Evolutionary conservation across 2,329 filamentous ascomycete species (phyloP).

Genomic region (Neonectria magnoliae): DNA sequence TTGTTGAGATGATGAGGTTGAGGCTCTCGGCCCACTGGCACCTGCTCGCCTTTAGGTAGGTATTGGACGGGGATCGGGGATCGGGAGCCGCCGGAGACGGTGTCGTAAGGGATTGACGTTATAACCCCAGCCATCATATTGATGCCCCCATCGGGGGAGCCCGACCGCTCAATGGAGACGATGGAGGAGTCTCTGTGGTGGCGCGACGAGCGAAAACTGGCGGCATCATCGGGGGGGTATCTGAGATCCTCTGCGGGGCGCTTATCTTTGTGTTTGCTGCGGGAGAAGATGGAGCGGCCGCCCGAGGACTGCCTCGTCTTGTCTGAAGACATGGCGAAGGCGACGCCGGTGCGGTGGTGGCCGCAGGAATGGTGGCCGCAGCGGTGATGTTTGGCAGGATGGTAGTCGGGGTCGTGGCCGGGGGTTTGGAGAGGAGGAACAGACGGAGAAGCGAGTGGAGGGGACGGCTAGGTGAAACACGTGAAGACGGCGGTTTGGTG

Average conservation of each 20-base stretch:
- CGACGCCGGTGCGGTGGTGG: slow-evolving; percentile 32
- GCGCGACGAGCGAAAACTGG: slow-evolving; percentile 74
- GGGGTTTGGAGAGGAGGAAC: slow-evolving; percentile 21
- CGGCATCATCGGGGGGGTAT: slow-evolving; percentile 68
- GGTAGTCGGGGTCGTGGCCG: slow-evolving; percentile 31
- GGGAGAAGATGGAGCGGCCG: slow-evolving; percentile 85
- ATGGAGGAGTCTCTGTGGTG: slow-evolving; percentile 79
- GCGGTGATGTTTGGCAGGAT: slow-evolving; percentile 31
- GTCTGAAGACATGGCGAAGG: slow-evolving; percentile 69
- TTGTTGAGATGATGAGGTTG: slow-evolving; percentile 87
- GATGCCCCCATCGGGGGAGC: slow-evolving; percentile 71
- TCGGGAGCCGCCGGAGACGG: slow-evolving; percentile 69
- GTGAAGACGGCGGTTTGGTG: slow-evolving; percentile 45
- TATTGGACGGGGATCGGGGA: slow-evolving; percentile 80
- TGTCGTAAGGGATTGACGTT: slow-evolving; percentile 88
- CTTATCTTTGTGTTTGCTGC: slow-evolving; percentile 81
- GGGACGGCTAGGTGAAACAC: slow-evolving; percentile 4
- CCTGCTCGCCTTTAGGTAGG: slow-evolving; percentile 73
- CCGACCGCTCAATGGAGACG: slow-evolving; percentile 75
- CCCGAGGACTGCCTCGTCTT: slow-evolving; percentile 83
- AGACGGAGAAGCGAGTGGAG: slow-evolving; percentile 3
- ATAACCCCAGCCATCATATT: slow-evolving; percentile 84
- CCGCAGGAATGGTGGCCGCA: slow-evolving; percentile 34
- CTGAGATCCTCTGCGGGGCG: slow-evolving; percentile 69
- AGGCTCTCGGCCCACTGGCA: slow-evolving; percentile 73